Base-by-base conservation (phyloP, 108 stramenopile species). In the Pseudonitzschia multiseries region DNA sequence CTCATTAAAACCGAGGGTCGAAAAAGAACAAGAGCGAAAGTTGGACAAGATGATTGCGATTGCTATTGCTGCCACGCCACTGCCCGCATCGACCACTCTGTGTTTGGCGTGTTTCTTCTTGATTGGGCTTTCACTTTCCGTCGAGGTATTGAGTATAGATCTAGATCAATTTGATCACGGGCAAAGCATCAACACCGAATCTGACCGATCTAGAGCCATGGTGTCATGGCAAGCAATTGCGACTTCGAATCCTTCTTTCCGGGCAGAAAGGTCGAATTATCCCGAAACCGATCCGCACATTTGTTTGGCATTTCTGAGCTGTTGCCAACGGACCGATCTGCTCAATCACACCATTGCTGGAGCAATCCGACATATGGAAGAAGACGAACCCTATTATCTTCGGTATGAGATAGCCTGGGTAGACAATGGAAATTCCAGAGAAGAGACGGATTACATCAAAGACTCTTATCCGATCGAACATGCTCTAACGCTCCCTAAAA, bases 331-430 rank as follows among this genome's bases (percentile, higher is more conserved):
- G 15, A 77, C 72, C 8, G 83, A 83, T 57, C 57, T 83, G 33
- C 50, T 83, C 32, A 78, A 83, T 73, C 73, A 73, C 50, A 83
- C 83, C 32, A 62, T 83, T 42, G 79, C 72, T 46, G 83, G 65
- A 27, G 83, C 75, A 22, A 83, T 83, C 15, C 83, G 79, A 10
- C 83, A 83, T 65, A 80, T 83, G 79, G 83, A 83, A 68, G 69
- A 83, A 66, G 83, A 83, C 41, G 83, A 83, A 46, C 83, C 83
- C 4, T 67, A 63, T 27, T 65, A 41, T 33, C 54, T 83, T 20
- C 69, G 79, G 24, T 83, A 80, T 48, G 83, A 83, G 59, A 80
- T 83, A n/a, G 83, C 83, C 0, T 83, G 83, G 83, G 79, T 83
- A 21, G 83, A 83, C 72, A 83, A 83, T 41, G 83, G 83, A 52